Evolutionary conservation across 2,329 filamentous ascomycete genomes (phyloP), one percentile per base, ranked within the genome.

Genomic region (Penicillium sclerotigenum): DNA sequence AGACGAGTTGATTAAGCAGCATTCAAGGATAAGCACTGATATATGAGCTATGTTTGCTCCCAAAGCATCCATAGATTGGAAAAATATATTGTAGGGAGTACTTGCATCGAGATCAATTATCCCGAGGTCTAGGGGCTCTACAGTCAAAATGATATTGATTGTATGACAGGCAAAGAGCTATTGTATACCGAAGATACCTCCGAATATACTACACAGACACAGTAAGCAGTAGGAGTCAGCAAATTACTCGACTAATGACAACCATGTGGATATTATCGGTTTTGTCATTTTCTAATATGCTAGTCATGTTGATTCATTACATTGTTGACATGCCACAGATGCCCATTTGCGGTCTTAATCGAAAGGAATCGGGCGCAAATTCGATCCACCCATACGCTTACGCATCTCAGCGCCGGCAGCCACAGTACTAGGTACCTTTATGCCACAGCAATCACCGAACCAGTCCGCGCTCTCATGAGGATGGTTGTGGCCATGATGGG

Each of bases 371-470:
- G 75, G 74, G 24, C 76, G 74, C 56, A 99, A 73, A 90, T 91
- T 81, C 38, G 77, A 81, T 16, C 82, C 86, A 29, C 81, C 83
- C 64, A 80, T 81, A 52, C 81, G 81, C 79, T 95, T 97, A 79
- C 84, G 87, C 81, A 89, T 87, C 76, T 96, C 93, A 64, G 91
- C 87, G 14, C 90, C 90, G 0, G 94, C 95, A 28, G 92, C 95
- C 55, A 97, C 83, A 51, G 91, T 93, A 70, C 92, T 96, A 0
- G 94, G 95, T 16, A 99, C 94, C 67, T 96, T 93, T 74, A 99
- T 99, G 26, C 94, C 94, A 71, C 94, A 99, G 74, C 94, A 99
- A 73, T 99, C 94, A 5, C 93, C 93, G 90, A 94, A 99, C 42
- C 80, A 81, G 52, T 79, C 75, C 5, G 69, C 68, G 45, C 73